Conservation (phyloP, 2,329 filamentous ascomycete species). For the Elsinoe perseae region DNA sequence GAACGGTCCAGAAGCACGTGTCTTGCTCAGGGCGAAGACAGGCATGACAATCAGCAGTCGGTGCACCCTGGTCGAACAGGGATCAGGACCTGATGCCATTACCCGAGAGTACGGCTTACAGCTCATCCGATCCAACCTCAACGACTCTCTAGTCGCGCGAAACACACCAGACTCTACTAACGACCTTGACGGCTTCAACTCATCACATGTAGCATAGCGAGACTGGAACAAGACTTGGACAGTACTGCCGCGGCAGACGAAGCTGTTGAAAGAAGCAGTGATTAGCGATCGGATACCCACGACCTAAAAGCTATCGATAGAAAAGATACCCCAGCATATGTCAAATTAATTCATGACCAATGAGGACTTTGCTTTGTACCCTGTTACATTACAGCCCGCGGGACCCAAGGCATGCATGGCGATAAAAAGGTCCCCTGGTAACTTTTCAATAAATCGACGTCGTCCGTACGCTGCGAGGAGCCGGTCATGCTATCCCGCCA, state of each 20-base stretch:
- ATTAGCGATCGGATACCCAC: not conserved
- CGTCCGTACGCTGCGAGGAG: not conserved
- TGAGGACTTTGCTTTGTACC: not conserved
- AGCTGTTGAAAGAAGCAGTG: not conserved
- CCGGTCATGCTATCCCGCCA: not conserved
- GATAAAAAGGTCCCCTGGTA: not conserved
- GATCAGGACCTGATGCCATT: not conserved
- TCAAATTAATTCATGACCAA: conserved; percentile 4
- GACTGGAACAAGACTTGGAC: not conserved
- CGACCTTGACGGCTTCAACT: not conserved
- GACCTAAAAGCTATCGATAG: not conserved
- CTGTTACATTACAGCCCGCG: not conserved
- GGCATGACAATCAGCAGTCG: too few species aligned
- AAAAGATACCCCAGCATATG: conserved; percentile 5
- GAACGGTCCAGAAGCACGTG: too few species aligned
- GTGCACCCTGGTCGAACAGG: not conserved
- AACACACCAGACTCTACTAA: not conserved
- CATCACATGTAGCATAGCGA: not conserved
- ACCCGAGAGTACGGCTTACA: not conserved
- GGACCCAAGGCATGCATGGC: not conserved
- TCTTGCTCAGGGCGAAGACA: too few species aligned
- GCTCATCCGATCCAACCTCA: not conserved
- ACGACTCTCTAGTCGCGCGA: not conserved
- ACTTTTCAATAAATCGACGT: not conserved
- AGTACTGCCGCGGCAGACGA: not conserved